Evolutionary conservation across 1,284 basidiomycete species (phyloP).

Genomic region (Pterula multifida): DNA sequence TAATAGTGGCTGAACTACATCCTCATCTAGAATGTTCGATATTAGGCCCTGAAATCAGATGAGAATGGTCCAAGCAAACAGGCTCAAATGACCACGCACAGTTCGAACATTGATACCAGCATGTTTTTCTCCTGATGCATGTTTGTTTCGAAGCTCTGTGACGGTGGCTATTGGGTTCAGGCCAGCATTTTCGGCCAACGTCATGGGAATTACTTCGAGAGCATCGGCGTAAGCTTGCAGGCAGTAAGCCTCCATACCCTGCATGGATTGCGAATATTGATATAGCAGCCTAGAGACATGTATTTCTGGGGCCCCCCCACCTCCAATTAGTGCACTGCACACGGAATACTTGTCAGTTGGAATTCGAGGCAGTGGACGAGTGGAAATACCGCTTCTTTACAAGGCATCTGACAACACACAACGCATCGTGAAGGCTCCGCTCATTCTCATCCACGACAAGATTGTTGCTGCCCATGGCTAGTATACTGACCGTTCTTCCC

Average conservation of each 20-base stretch:
- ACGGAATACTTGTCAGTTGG: slow-evolving; percentile 6
- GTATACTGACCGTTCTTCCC: slow-evolving; percentile 89
- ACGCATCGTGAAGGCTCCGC: slow-evolving; percentile 93
- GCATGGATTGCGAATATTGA: slow-evolving; percentile 88
- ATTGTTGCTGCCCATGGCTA: slow-evolving; percentile 91
- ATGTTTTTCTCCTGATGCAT: slow-evolving; percentile 88
- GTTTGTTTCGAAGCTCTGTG: slow-evolving; percentile 93
- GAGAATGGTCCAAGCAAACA: neutral
- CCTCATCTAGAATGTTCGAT: slow-evolving; percentile 94
- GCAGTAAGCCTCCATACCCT: slow-evolving; percentile 98
- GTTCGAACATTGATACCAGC: slow-evolving; percentile 98
- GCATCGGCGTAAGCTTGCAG: slow-evolving; percentile 98
- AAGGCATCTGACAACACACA: slow-evolving; percentile 95
- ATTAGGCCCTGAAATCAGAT: slow-evolving; percentile 64
- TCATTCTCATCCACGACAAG: slow-evolving; percentile 97
- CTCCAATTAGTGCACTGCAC: slow-evolving; percentile 83
- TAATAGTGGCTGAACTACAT: slow-evolving; percentile 92
- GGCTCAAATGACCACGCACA: slow-evolving; percentile 30
- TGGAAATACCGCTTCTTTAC: slow-evolving; percentile 83
- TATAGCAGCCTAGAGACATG: slow-evolving; percentile 92
- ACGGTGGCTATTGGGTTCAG: slow-evolving; percentile 98
- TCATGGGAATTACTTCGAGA: slow-evolving; percentile 95
- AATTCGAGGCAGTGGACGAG: slow-evolving; percentile 6
- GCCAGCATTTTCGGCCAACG: slow-evolving; percentile 96
- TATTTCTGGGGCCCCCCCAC: slow-evolving; percentile 97